Conservation (phyloP, 768 basidiomycete genomes). For the Lactarius indigo region DNA sequence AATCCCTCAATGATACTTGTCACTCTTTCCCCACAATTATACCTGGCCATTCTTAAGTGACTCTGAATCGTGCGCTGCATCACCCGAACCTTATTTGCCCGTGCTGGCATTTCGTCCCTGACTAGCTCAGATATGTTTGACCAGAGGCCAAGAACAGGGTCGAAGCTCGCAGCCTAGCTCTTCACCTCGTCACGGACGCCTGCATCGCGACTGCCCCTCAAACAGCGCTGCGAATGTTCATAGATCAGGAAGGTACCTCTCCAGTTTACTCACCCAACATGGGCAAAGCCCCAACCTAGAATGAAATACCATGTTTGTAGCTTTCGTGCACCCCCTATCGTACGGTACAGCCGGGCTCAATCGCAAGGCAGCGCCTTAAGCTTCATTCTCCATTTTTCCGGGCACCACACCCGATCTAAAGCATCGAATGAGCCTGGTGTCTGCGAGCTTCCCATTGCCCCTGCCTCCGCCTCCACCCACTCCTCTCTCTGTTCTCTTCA, state of each 20-base stretch:
- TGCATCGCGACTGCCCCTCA: background rate
- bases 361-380: background rate
- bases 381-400: background rate
- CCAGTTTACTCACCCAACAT: background rate
- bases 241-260: background rate
- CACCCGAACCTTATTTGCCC: background rate
- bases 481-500: background rate
- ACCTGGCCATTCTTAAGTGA: background rate
- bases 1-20: constrained; percentile 4
- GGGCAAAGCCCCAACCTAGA: background rate
- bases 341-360: background rate
- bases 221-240: background rate
- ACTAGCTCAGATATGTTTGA: background rate
- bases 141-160: background rate
- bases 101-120: background rate
- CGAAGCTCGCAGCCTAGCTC: background rate
- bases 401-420: background rate
- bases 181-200: background rate
- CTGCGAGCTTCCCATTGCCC: background rate
- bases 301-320: background rate
- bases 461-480: background rate
- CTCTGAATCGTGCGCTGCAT: background rate
- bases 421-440: background rate
- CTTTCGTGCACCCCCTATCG: background rate
- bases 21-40: background rate